Conservation (phyloP, 768 basidiomycete genomes). For the Suillus sp. region DNA sequence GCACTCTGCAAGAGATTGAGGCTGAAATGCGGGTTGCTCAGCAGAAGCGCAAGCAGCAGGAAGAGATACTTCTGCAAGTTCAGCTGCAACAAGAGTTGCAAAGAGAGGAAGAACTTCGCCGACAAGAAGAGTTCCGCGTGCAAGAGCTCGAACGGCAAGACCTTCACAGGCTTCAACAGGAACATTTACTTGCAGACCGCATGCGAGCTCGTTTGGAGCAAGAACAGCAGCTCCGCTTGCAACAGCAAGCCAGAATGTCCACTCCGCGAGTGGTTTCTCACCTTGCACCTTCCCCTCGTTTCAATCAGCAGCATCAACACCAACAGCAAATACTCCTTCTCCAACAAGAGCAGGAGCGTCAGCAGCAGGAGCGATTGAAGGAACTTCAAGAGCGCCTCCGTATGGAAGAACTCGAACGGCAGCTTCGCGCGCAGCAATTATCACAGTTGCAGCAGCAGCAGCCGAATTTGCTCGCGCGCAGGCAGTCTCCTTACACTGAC, state of each 20-base stretch:
- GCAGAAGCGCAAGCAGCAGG: conserved; percentile 43
- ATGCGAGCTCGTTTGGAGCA: conserved; percentile 24
- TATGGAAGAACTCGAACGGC: conserved; percentile 67
- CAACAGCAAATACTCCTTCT: conserved; percentile 68
- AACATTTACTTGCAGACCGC: conserved; percentile 29
- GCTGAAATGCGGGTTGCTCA: conserved; percentile 76
- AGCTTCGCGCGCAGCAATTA: conserved; percentile 56
- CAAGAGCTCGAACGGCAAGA: conserved; percentile 40
- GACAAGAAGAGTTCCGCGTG: conserved; percentile 27
- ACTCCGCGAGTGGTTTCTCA: conserved; percentile 66
- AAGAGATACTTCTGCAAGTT: conserved; percentile 44
- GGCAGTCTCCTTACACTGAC: conserved; percentile 48
- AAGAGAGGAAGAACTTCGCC: conserved; percentile 31
- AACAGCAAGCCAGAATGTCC: conserved; percentile 37
- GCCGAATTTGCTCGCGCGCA: conserved; percentile 39
- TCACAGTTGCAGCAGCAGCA: conserved; percentile 49
- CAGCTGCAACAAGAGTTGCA: conserved; percentile 44
- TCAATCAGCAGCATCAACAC: conserved; percentile 74
- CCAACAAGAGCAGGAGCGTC: conserved; percentile 68
- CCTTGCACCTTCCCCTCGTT: conserved; percentile 72
- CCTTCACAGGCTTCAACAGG: conserved; percentile 46
- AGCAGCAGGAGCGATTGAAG: conserved; percentile 54
- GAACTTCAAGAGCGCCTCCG: conserved; percentile 67
- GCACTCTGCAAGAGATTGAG: conserved; percentile 82
- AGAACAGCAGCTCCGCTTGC: conserved; percentile 40